Base-by-base conservation (phyloP, 306 rosid genomes). In the Clitoria ternatea region DNA sequence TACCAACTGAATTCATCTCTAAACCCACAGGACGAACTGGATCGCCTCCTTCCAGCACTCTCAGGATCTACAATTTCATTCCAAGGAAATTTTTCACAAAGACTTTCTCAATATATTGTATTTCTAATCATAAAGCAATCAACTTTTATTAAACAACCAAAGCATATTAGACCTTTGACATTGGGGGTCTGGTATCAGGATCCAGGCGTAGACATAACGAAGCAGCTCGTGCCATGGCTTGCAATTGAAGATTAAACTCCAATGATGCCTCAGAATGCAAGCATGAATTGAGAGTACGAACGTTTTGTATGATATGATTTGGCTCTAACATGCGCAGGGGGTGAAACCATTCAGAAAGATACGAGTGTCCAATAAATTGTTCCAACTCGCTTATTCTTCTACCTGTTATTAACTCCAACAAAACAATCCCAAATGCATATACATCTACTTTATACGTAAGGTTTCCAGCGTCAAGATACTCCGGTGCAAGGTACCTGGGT, bases 401-500 rank as follows among this genome's bases (percentile, higher is more conserved):
- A 52, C 95, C 92, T 11, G 95, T 86, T 56, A 91, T 74, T 65
- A 94, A 86, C 83, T 94, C 95, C 67, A 94, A 39, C 39, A 94
- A 70, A 74, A 94, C 85, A 68, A 90, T 75, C 60, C 97, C 98
- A 53, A 90, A 94, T 76, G 98, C 96, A 36, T 94, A 90, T 27
- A 90, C 97, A 70, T 94, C 98, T 36, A 85, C 88, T 83, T 89
- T 94, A 53, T 81, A 86, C 4, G 98, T 85, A 69, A 89, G 84
- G 59, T 87, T 83, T 60, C 92, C 91, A 7, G 90, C 77, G 13
- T 88, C 92, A 29, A 84, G 79, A 82, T 84, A 85, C 79, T 94
- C 98, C 19, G 92, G 98, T 29, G 98, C 98, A 70, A 90, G 85
- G 74, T 94, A 94, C 91, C 98, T 90, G 79, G 19, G 33, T 37